phyloP scores from a whole-genome alignment of 2,329 filamentous ascomycete species.

The Orbilia ellipsospora region DNA sequence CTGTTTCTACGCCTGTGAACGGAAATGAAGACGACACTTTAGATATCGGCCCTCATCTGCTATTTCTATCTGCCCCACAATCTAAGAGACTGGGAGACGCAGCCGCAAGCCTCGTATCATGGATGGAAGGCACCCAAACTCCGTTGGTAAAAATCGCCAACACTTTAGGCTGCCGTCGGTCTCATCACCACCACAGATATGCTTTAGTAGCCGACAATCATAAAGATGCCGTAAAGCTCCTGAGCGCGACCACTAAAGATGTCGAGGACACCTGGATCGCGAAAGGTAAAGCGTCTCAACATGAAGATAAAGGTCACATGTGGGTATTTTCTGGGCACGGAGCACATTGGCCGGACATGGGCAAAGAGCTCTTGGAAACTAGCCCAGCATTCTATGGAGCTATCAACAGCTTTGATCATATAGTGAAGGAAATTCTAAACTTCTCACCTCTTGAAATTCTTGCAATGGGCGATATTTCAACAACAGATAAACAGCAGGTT shows the following conservation, averaged over 20 bases:
- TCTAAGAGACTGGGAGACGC: background rate
- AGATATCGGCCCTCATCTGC: background rate
- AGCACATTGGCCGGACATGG: constrained; percentile 65
- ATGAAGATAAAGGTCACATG: constrained; percentile 42
- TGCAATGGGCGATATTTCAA: constrained; percentile 22
- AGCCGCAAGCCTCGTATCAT: background rate
- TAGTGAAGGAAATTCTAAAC: background rate
- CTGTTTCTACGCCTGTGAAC: constrained; percentile 2
- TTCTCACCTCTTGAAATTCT: constrained; percentile 3
- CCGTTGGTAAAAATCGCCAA: background rate
- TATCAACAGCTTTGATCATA: background rate
- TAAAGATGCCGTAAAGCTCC: background rate
- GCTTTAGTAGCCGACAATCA: background rate
- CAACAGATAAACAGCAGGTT: constrained; percentile 52
- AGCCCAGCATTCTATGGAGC: constrained; percentile 19
- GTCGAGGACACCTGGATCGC: background rate
- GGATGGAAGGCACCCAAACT: background rate
- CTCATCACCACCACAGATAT: background rate
- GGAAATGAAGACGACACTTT: background rate
- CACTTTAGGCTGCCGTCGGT: background rate
- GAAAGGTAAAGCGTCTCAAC: background rate
- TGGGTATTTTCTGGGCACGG: constrained; percentile 66
- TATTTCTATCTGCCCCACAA: background rate
- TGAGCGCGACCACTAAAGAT: background rate
- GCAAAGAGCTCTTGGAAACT: constrained; percentile 60